A percentile compares a stretch with the other conserved stretches of the same genome.
Conservation (phyloP, 208 protist genomes). For the Porcisia hertigi region DNA sequence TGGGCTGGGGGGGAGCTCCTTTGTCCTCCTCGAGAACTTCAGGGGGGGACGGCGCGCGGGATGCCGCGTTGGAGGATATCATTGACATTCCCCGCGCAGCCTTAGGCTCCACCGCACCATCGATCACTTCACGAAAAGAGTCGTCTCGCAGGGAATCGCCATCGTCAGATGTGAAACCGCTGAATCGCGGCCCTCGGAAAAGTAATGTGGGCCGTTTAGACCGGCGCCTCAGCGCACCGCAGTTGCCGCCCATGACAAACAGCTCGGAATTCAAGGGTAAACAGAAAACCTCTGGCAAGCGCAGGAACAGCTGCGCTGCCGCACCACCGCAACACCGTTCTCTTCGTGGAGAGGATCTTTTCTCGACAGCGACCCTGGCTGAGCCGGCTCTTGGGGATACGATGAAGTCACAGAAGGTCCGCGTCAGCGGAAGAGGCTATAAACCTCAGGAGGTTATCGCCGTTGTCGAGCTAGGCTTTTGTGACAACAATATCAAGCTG, state of each 20-base stretch:
- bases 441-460: conserved; percentile 10
- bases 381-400: neutral
- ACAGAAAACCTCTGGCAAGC: neutral
- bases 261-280: too few relatives aligned
- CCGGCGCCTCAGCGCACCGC: conserved; percentile 2
- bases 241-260: neutral
- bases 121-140: neutral
- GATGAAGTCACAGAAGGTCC: neutral
- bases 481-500: neutral
- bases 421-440: neutral
- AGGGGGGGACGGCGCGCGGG: neutral
- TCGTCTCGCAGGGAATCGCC: neutral
- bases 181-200: neutral
- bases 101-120: conserved; percentile 1
- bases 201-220: neutral
- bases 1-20: neutral
- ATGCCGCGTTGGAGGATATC: conserved; percentile 1
- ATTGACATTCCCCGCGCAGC: conserved; percentile 1
- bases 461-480: conserved; percentile 25
- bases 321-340: neutral
- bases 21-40: conserved; percentile 14
- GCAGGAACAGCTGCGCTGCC: neutral
- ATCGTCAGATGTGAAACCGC: neutral
- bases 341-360: neutral
- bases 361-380: neutral